phyloP scores from a whole-genome alignment of 208 protist species.

The Leishmania guyanensis region DNA sequence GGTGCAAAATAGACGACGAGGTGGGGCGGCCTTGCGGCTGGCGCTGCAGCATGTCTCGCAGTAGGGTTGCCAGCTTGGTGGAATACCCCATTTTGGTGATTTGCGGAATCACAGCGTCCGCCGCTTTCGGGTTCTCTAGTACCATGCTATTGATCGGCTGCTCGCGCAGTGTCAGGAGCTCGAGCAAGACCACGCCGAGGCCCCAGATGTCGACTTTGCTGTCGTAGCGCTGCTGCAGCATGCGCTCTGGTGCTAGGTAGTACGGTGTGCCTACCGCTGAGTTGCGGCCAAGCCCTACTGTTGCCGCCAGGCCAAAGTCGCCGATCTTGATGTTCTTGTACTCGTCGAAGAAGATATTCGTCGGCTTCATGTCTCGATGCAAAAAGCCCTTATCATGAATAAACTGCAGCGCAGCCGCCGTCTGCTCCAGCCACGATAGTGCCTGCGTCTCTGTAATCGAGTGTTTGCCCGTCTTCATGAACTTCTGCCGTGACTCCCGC shows the following conservation, averaged over 20 bases:
- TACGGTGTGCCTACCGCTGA: constrained; percentile 88
- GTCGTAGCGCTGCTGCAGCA: constrained; percentile 83
- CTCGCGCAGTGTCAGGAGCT: constrained; percentile 78
- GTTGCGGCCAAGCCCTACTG: constrained; percentile 57
- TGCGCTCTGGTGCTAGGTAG: constrained; percentile 92
- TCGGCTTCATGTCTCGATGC: constrained; percentile 91
- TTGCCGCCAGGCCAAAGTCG: constrained; percentile 88
- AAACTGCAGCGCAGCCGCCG: constrained; percentile 68
- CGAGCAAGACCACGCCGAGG: constrained; percentile 77
- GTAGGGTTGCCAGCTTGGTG: constrained; percentile 47
- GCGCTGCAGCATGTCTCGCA: constrained; percentile 77
- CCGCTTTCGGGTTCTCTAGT: constrained; percentile 56
- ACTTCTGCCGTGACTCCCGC: constrained; percentile 51
- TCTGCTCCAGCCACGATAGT: constrained; percentile 83
- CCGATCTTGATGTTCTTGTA: constrained; percentile 79
- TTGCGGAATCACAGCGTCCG: constrained; percentile 55
- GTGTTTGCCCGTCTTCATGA: constrained; percentile 77
- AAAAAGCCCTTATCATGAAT: constrained; percentile 86
- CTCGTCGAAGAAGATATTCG: constrained; percentile 90
- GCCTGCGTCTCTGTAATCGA: constrained; percentile 60
- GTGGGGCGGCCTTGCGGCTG: constrained; percentile 68
- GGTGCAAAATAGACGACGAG: constrained; percentile 45
- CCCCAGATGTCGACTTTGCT: constrained; percentile 89
- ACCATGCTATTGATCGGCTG: constrained; percentile 85
- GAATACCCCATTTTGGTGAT: constrained; percentile 74